Evolutionary conservation across 805 yeast species (phyloP).

Genomic region (Yarrowia yakushimensis): DNA sequence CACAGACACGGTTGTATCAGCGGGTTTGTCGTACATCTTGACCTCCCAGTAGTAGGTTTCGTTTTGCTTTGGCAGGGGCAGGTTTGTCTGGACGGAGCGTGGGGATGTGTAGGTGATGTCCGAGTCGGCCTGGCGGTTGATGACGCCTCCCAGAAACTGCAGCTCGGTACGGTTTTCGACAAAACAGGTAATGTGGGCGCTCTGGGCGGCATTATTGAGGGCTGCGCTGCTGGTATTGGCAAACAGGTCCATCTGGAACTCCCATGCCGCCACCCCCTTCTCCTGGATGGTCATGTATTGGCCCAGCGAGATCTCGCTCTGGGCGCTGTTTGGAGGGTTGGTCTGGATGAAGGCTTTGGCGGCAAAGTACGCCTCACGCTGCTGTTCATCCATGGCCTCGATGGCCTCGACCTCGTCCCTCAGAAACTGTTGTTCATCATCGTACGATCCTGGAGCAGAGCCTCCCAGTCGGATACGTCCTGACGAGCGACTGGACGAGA

Average conservation of each 20-base stretch:
- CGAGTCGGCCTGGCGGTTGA: conserved; percentile 40
- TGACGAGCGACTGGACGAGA: conserved; percentile 31
- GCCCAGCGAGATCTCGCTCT: conserved; percentile 48
- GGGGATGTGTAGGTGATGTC: conserved; percentile 16
- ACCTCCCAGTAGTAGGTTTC: conserved; percentile 88
- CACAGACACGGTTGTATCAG: conserved; percentile 52
- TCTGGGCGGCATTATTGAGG: conserved; percentile 15
- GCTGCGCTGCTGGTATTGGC: conserved; percentile 43
- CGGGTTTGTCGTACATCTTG: conserved; percentile 69
- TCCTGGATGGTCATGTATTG: conserved; percentile 72
- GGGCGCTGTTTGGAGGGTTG: conserved; percentile 44
- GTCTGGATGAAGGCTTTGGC: conserved; percentile 48
- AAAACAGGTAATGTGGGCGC: conserved; percentile 37
- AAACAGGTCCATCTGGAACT: conserved; percentile 50
- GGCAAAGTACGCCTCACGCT: conserved; percentile 61
- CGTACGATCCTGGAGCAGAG: conserved; percentile 53
- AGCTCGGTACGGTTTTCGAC: conserved; percentile 64
- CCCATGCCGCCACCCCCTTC: conserved; percentile 88
- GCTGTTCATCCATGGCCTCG: conserved; percentile 52
- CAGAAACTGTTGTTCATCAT: conserved; percentile 57
- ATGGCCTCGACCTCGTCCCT: conserved; percentile 62
- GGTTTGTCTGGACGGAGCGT: conserved; percentile 57
- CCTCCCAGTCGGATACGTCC: conserved; percentile 12
- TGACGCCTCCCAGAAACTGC: conserved; percentile 51
- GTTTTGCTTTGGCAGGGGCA: conserved; percentile 78